phyloP scores from a whole-genome alignment of 352 stramenopile genomes.

The Pythium insidiosum region DNA sequence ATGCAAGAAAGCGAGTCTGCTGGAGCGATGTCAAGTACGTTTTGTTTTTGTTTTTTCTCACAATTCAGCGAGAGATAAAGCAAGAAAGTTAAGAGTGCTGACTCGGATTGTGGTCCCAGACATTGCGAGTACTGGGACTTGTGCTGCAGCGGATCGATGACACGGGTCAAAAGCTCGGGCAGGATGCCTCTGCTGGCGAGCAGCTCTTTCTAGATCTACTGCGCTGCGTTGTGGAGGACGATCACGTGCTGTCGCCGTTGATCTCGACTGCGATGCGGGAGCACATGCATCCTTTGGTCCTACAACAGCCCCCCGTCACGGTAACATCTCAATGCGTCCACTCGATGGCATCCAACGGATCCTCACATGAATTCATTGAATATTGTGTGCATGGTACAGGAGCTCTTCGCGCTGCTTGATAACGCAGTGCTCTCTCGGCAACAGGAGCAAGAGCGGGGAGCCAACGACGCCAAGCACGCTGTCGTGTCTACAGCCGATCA shows the following conservation, averaged over 20 bases:
- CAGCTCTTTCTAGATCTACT: constrained; percentile 63
- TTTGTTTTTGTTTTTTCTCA: too few species aligned
- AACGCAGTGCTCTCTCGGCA: too few species aligned
- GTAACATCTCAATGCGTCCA: too few species aligned
- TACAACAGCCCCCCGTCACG: constrained; percentile 30
- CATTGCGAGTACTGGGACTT: constrained; percentile 34
- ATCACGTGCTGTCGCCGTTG: constrained; percentile 56
- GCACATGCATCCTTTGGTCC: constrained; percentile 30
- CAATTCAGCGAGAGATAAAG: too few species aligned
- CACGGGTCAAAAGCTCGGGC: constrained; percentile 25
- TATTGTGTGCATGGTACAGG: background rate
- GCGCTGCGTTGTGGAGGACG: constrained; percentile 53
- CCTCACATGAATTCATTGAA: too few species aligned
- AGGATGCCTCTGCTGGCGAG: constrained; percentile 42
- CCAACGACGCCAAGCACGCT: too few species aligned
- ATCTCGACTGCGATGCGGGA: constrained; percentile 38
- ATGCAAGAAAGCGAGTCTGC: constrained; percentile 43
- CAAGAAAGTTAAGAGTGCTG: too few species aligned
- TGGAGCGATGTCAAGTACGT: constrained; percentile 44
- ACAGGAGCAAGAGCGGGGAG: too few species aligned
- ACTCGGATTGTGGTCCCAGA: too few species aligned
- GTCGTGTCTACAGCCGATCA: too few species aligned
- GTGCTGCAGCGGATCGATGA: constrained; percentile 41
- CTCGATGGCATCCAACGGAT: too few species aligned
- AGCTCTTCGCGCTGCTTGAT: background rate